Percentiles rank a stretch among this genome's conserved stretches.
phyloP scores from a whole-genome alignment of 1,284 basidiomycete genomes.

The Sparassis latifolia region DNA sequence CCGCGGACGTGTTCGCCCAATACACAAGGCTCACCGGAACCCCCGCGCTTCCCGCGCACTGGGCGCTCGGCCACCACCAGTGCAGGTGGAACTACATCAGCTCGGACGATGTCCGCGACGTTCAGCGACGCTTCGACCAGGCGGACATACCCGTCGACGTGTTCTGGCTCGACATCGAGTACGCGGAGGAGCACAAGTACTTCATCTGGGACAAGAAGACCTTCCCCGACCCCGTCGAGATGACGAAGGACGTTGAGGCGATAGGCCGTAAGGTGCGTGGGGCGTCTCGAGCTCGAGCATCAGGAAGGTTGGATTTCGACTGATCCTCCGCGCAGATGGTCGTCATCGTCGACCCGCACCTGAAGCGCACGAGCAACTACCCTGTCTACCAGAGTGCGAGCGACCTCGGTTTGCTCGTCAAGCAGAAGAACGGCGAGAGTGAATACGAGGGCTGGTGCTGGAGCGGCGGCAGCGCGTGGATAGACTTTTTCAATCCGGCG shows the following conservation, averaged over 20 bases:
- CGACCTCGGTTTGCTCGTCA: constrained; percentile 78
- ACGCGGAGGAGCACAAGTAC: constrained; percentile 92
- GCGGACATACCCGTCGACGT: constrained; percentile 95
- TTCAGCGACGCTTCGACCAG: constrained; percentile 86
- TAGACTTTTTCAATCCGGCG: constrained; percentile 93
- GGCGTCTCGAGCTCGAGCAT: background rate
- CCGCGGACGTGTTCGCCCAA: constrained; percentile 77
- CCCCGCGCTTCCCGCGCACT: constrained; percentile 83
- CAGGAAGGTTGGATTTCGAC: background rate
- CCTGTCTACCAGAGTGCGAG: constrained; percentile 85
- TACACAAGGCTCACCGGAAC: constrained; percentile 85
- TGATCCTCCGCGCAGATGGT: constrained; percentile 65
- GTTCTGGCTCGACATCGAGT: constrained; percentile 99
- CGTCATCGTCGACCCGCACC: constrained; percentile 93
- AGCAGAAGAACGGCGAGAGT: constrained; percentile 67
- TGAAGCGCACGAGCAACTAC: constrained; percentile 80
- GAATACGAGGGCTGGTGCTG: constrained; percentile 99
- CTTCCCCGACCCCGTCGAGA: constrained; percentile 92
- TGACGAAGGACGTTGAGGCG: constrained; percentile 86
- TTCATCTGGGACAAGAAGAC: constrained; percentile 93
- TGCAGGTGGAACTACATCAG: constrained; percentile 98
- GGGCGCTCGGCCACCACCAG: constrained; percentile 94
- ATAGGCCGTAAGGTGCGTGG: constrained; percentile 74
- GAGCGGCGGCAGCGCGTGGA: constrained; percentile 93
- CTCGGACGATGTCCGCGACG: constrained; percentile 83